phyloP scores from a whole-genome alignment of 2,329 filamentous ascomycete genomes.

The Sclerotinia spermophila region DNA sequence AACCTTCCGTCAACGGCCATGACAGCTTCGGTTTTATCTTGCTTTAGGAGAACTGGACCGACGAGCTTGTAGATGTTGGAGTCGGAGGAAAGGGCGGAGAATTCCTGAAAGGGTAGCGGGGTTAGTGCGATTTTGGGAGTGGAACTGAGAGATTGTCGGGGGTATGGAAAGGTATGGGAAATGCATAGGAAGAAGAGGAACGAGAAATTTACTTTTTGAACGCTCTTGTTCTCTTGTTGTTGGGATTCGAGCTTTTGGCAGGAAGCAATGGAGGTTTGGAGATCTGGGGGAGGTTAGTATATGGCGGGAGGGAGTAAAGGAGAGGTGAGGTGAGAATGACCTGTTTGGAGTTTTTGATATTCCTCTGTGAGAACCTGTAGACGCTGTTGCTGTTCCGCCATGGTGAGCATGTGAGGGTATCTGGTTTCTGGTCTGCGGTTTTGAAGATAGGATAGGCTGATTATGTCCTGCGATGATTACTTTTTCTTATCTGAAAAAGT shows the following conservation, averaged over 20 bases:
- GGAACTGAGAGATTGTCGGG: conserved; percentile 22
- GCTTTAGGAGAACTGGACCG: conserved; percentile 88
- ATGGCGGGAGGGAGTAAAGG: neutral
- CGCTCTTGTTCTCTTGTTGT: conserved; percentile 85
- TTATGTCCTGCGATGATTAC: neutral
- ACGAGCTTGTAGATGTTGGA: conserved; percentile 95
- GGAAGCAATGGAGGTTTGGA: conserved; percentile 71
- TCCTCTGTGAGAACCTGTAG: conserved; percentile 83
- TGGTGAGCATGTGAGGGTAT: conserved; percentile 37
- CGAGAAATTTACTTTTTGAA: conserved; percentile 63
- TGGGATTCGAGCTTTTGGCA: conserved; percentile 92
- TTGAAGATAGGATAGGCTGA: neutral
- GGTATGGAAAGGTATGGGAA: neutral
- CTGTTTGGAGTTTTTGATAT: conserved; percentile 81
- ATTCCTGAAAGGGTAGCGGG: conserved; percentile 60
- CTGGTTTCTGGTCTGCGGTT: neutral
- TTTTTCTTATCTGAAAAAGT: neutral
- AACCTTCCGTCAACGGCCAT: conserved; percentile 86
- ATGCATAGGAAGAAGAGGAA: neutral
- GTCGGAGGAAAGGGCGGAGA: conserved; percentile 70
- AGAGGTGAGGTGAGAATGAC: conserved; percentile 41
- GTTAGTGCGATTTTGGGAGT: neutral
- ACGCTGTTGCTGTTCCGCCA: conserved; percentile 71
- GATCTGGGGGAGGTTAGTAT: conserved; percentile 53
- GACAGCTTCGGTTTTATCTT: conserved; percentile 85